Percentiles rank a stretch among this genome's conserved stretches.
Conservation (phyloP, 257 asterid genomes). For the Fraxinus cuspidata region DNA sequence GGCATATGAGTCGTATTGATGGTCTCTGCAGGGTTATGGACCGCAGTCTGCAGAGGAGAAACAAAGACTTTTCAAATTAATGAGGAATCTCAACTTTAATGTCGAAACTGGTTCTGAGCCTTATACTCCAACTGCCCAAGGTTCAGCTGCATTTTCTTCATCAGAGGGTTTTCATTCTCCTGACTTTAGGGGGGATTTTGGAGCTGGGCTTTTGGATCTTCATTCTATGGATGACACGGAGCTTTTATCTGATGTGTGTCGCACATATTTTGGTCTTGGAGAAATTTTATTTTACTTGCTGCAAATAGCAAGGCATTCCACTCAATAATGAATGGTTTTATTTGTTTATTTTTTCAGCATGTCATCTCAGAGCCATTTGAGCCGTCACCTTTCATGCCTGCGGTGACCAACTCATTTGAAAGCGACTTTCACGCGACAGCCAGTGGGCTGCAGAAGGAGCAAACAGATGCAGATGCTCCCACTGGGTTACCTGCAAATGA, state of each 20-base stretch:
- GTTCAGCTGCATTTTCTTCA: conserved; percentile 60
- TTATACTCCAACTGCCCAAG: conserved; percentile 71
- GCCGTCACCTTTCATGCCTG: conserved; percentile 94
- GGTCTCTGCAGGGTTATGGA: conserved; percentile 73
- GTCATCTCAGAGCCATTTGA: conserved; percentile 90
- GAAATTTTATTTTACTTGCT: conserved; percentile 24
- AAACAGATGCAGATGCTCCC: conserved; percentile 58
- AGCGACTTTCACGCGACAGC: conserved; percentile 56
- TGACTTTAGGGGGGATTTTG: conserved; percentile 88
- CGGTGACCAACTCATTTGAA: conserved; percentile 69
- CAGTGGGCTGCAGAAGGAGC: conserved; percentile 55
- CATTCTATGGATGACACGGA: conserved; percentile 99
- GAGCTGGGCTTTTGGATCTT: conserved; percentile 94
- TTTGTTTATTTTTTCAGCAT: conserved; percentile 59
- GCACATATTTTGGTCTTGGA: conserved; percentile 15
- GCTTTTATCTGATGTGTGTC: conserved; percentile 89
- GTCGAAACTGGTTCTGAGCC: conserved; percentile 87
- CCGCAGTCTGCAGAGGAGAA: conserved; percentile 96
- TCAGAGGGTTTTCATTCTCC: conserved; percentile 76
- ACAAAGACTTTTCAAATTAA: conserved; percentile 86
- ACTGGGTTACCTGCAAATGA: conserved; percentile 51
- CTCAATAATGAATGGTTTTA: conserved; percentile 27
- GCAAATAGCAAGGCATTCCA: conserved; percentile 8
- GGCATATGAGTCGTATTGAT: conserved; percentile 17
- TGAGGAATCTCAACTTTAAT: conserved; percentile 92